Evolutionary conservation across 176 grass and related monocot genomes (phyloP).

Genomic region (Aegilops speltoides): DNA sequence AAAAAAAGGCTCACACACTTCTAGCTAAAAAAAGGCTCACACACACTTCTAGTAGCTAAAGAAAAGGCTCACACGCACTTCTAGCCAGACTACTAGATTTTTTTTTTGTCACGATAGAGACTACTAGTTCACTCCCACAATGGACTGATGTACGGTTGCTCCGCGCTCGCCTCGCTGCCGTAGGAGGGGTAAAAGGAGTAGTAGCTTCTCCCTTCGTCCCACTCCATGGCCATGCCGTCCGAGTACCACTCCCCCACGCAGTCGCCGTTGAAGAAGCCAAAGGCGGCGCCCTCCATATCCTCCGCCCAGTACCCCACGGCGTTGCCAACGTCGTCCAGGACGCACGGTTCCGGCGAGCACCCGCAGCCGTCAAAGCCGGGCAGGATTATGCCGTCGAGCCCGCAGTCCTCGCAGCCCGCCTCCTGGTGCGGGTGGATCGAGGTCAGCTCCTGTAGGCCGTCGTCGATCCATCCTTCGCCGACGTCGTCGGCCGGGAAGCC

Average conservation of each 20-base stretch:
- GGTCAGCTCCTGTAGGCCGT: neutral
- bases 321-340: slow-evolving; percentile 18
- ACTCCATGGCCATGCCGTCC: slow-evolving; percentile 45
- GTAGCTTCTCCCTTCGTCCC: slow-evolving; percentile 29
- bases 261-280: slow-evolving; percentile 20
- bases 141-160: slow-evolving; percentile 31
- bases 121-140: slow-evolving; percentile 36
- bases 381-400: slow-evolving; percentile 55
- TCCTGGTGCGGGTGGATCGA: slow-evolving; percentile 41
- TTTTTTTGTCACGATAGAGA: neutral
- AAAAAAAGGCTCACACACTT: too few relatives aligned
- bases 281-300: slow-evolving; percentile 37
- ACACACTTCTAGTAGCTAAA: too few relatives aligned
- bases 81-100: neutral
- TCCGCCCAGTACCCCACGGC: slow-evolving; percentile 31
- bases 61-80: neutral
- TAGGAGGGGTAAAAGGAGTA: slow-evolving; percentile 27
- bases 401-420: slow-evolving; percentile 60
- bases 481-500: neutral
- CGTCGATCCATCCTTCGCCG: slow-evolving; percentile 2
- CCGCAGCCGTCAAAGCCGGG: slow-evolving; percentile 32
- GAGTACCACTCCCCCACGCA: slow-evolving; percentile 52
- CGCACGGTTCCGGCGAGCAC: slow-evolving; percentile 24
- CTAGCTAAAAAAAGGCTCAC: too few relatives aligned
- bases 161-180: slow-evolving; percentile 26